Percentiles rank a stretch among this genome's conserved stretches.
Conservation (phyloP, 768 basidiomycete genomes). For the Auriculariales sp. region DNA sequence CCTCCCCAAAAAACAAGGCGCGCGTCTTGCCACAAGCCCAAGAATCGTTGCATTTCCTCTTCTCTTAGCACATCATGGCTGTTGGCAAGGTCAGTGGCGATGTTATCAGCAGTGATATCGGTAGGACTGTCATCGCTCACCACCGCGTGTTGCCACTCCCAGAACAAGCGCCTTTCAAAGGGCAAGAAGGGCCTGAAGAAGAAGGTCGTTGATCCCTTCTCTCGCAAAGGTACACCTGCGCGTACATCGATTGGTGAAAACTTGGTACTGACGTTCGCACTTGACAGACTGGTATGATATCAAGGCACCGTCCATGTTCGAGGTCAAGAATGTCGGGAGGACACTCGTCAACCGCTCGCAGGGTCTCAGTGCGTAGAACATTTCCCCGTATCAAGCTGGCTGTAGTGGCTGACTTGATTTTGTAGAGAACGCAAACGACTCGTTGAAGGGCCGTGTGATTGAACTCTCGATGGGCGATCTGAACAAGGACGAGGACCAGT, state of each 20-base stretch:
- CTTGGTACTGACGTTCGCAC: not conserved
- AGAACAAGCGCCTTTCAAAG: conserved; percentile 98
- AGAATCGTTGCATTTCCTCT: conserved; percentile 20
- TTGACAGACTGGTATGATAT: conserved; percentile 92
- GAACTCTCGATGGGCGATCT: conserved; percentile 95
- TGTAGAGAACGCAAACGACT: conserved; percentile 96
- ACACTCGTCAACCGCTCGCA: conserved; percentile 96
- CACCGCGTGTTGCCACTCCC: conserved; percentile 3
- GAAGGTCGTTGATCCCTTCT: conserved; percentile 99
- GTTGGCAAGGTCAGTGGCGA: conserved; percentile 62
- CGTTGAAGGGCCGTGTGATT: conserved; percentile 89
- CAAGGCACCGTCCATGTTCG: conserved; percentile 96
- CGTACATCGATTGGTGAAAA: not conserved
- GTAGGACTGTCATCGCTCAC: conserved; percentile 6
- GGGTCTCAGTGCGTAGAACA: conserved; percentile 72
- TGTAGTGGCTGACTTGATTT: conserved; percentile 3
- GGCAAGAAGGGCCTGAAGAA: conserved; percentile 99
- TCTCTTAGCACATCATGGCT: conserved; percentile 47
- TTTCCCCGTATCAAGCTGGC: not conserved
- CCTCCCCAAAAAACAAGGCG: not conserved
- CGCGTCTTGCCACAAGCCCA: not conserved
- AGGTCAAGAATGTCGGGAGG: conserved; percentile 93
- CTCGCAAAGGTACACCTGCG: conserved; percentile 72
- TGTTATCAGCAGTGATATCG: not conserved
- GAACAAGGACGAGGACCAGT: conserved; percentile 98